Percentiles rank a stretch among this genome's conserved stretches.
Conservation (phyloP, 805 yeast genomes). For the Saturnispora zaruensis region DNA sequence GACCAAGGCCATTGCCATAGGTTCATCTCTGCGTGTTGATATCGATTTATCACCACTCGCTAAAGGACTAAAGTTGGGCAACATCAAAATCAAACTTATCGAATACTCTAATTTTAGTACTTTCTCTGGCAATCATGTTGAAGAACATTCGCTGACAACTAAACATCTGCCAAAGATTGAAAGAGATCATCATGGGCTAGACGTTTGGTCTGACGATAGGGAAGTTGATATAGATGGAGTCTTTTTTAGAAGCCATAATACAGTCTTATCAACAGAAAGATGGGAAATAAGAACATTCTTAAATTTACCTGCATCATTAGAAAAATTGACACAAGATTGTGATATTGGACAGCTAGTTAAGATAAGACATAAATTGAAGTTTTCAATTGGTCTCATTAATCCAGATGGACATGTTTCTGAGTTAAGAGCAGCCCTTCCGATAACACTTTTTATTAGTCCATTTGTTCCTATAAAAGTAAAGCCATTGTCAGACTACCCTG, state of each 20-base stretch:
- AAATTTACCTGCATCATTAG: constrained; percentile 62
- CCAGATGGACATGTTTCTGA: constrained; percentile 93
- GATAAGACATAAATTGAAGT: constrained; percentile 82
- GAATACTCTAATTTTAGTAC: constrained; percentile 59
- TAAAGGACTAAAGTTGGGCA: constrained; percentile 74
- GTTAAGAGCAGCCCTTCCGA: constrained; percentile 81
- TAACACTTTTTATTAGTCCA: constrained; percentile 48
- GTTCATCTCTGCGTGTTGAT: constrained; percentile 64
- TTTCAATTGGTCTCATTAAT: constrained; percentile 68
- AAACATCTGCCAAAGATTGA: constrained; percentile 37
- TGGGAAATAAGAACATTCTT: constrained; percentile 68
- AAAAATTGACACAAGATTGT: constrained; percentile 82
- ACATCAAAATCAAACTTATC: constrained; percentile 55
- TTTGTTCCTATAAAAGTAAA: constrained; percentile 63
- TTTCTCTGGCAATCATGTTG: constrained; percentile 46
- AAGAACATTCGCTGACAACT: constrained; percentile 50
- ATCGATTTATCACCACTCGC: constrained; percentile 68
- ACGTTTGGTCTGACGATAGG: constrained; percentile 31
- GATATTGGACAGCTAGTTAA: constrained; percentile 60
- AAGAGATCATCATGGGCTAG: constrained; percentile 33
- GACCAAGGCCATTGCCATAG: constrained; percentile 81
- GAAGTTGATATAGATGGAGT: constrained; percentile 32
- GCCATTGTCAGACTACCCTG: constrained; percentile 24
- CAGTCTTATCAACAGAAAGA: constrained; percentile 38
- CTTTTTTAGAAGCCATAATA: constrained; percentile 26